Evolutionary conservation across 768 basidiomycete genomes (phyloP).

Genomic region (Leccinum ochraceum): DNA sequence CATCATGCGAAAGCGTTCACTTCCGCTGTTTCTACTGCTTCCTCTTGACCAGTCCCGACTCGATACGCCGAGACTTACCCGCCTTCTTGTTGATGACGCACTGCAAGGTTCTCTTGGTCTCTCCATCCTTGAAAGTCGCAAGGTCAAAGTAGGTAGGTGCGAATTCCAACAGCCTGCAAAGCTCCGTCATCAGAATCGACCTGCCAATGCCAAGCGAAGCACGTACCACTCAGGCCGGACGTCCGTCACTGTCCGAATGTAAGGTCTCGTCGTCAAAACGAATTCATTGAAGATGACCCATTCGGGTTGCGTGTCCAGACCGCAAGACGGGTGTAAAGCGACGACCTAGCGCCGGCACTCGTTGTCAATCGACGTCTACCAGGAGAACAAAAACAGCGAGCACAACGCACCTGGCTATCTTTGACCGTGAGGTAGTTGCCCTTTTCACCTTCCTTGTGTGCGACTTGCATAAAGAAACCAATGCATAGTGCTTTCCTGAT

Average conservation of each 20-base stretch:
- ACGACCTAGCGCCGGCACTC: constrained; percentile 14
- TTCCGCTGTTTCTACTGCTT: constrained; percentile 13
- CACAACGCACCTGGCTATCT: constrained; percentile 76
- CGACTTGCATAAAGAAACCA: constrained; percentile 98
- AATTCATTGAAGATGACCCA: constrained; percentile 97
- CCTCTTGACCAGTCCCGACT: constrained; percentile 13
- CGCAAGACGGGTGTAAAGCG: constrained; percentile 74
- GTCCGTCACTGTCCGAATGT: constrained; percentile 90
- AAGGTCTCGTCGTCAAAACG: constrained; percentile 84
- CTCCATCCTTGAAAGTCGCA: constrained; percentile 61
- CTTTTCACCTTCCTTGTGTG: constrained; percentile 93
- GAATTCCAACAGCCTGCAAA: constrained; percentile 61
- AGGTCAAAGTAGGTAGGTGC: constrained; percentile 72
- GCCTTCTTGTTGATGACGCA: constrained; percentile 54
- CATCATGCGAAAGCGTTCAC: not conserved
- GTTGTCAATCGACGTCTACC: not conserved
- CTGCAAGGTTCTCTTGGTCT: constrained; percentile 66
- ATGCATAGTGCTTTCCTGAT: constrained; percentile 84
- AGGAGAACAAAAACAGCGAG: not conserved
- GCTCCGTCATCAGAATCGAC: not conserved
- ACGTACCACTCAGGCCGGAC: constrained; percentile 83
- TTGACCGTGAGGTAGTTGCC: constrained; percentile 88
- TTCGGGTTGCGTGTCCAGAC: constrained; percentile 83
- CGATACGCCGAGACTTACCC: constrained; percentile 37
- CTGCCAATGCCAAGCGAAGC: not conserved